These are phyloP conservation scores for Cotoneaster glaucophyllus DNA, from an alignment of 306 rosid genomes.

Conservation along the genomic window DNA sequence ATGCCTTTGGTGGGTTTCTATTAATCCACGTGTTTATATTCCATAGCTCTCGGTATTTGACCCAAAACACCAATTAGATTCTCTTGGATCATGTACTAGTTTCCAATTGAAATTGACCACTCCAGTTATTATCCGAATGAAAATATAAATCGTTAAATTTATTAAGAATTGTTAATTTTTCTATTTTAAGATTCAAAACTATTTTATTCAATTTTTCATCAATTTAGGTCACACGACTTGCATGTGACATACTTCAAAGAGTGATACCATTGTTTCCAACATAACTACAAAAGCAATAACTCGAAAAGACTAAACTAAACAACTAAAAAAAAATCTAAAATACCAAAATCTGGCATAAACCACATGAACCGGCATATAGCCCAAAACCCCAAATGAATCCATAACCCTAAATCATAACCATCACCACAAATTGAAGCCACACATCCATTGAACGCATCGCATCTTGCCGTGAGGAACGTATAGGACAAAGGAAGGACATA, in stretches of 20 bases:
- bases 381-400: background rate
- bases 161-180: too few species aligned
- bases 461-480: background rate
- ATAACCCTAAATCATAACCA: background rate
- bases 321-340: background rate
- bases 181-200: too few species aligned
- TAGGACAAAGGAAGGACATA: background rate
- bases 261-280: too few species aligned
- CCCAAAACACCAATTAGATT: background rate
- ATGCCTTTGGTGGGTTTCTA: slow-evolving; percentile 24
- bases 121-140: too few species aligned
- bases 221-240: too few species aligned
- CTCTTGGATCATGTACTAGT: background rate
- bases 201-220: background rate
- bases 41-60: background rate
- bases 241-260: too few species aligned
- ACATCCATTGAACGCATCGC: background rate
- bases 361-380: too few species aligned
- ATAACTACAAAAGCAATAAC: too few species aligned
- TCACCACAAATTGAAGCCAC: background rate
- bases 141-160: too few species aligned
- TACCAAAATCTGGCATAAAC: too few species aligned
- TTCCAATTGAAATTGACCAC: background rate
- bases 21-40: background rate
- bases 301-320: background rate